Percentiles rank a stretch among this genome's conserved stretches.
Conservation (phyloP, 441 rosid genomes). For the Aquilaria agallochum region DNA sequence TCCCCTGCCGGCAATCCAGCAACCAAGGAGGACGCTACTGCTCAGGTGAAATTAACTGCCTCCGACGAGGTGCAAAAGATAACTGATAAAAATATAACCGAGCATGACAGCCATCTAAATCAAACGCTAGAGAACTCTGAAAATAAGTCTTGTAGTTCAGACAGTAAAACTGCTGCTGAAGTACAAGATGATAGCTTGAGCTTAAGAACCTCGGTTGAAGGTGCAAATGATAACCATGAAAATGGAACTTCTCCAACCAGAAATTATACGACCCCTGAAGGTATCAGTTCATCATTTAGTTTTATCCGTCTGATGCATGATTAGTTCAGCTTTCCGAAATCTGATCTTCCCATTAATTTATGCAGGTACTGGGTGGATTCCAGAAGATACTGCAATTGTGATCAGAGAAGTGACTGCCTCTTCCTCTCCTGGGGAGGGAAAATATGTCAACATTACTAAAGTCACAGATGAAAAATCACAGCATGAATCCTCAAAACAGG, state of each 20-base stretch:
- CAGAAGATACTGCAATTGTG: slow-evolving; percentile 21
- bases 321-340: slow-evolving; percentile 4
- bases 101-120: slow-evolving; percentile 26
- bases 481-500: slow-evolving; percentile 30
- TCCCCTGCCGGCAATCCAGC: slow-evolving; percentile 74
- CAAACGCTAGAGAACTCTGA: slow-evolving; percentile 21
- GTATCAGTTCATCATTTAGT: slow-evolving; percentile 29
- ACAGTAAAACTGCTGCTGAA: slow-evolving; percentile 20
- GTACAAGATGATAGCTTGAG: slow-evolving; percentile 20
- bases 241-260: slow-evolving; percentile 23
- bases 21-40: slow-evolving; percentile 39
- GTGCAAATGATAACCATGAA: slow-evolving; percentile 20
- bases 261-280: slow-evolving; percentile 31
- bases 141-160: slow-evolving; percentile 27
- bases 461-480: slow-evolving; percentile 25
- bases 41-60: slow-evolving; percentile 44
- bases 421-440: slow-evolving; percentile 20
- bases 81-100: slow-evolving; percentile 39
- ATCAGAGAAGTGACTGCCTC: slow-evolving; percentile 21
- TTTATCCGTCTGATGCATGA: slow-evolving; percentile 6
- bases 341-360: slow-evolving; percentile 10
- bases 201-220: slow-evolving; percentile 17
- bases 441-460: slow-evolving; percentile 24
- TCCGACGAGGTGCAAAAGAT: slow-evolving; percentile 31
- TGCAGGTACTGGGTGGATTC: slow-evolving; percentile 35